Percentiles rank a stretch among this genome's conserved stretches.
Conservation (phyloP, 2,329 filamentous ascomycete species). For the Chalaropsis ovoidea region DNA sequence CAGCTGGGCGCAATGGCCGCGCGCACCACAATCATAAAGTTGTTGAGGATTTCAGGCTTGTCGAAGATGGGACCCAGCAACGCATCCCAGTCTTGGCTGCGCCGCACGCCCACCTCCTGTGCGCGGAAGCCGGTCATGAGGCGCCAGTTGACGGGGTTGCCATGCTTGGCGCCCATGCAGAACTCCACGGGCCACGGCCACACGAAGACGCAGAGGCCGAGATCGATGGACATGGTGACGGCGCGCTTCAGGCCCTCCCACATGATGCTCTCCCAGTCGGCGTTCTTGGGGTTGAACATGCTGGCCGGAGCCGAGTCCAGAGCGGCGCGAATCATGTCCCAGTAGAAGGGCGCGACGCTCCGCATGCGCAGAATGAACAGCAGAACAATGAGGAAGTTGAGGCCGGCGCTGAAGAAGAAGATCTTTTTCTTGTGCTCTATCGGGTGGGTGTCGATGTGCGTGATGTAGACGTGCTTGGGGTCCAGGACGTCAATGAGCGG, state of each 20-base stretch:
- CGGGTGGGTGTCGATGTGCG: conserved; percentile 67
- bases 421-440: conserved; percentile 67
- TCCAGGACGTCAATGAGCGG: conserved; percentile 59
- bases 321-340: conserved; percentile 51
- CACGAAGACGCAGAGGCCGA: conserved; percentile 55
- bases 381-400: conserved; percentile 59
- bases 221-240: conserved; percentile 62
- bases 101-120: conserved; percentile 70
- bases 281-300: conserved; percentile 50
- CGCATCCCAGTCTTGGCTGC: conserved; percentile 62
- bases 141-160: conserved; percentile 63
- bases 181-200: conserved; percentile 68
- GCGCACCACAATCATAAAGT: conserved; percentile 53
- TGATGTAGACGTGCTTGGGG: conserved; percentile 65
- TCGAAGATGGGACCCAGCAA: conserved; percentile 45
- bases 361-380: conserved; percentile 60
- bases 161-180: conserved; percentile 47
- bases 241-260: conserved; percentile 51
- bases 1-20: conserved; percentile 58
- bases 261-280: conserved; percentile 47
- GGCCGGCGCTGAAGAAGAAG: conserved; percentile 65
- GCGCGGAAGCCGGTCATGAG: conserved; percentile 64
- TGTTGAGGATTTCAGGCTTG: conserved; percentile 35
- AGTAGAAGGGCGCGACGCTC: conserved; percentile 62
- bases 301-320: conserved; percentile 57